Conservation (phyloP, 805 yeast genomes). For the Metschnikowia similis region DNA sequence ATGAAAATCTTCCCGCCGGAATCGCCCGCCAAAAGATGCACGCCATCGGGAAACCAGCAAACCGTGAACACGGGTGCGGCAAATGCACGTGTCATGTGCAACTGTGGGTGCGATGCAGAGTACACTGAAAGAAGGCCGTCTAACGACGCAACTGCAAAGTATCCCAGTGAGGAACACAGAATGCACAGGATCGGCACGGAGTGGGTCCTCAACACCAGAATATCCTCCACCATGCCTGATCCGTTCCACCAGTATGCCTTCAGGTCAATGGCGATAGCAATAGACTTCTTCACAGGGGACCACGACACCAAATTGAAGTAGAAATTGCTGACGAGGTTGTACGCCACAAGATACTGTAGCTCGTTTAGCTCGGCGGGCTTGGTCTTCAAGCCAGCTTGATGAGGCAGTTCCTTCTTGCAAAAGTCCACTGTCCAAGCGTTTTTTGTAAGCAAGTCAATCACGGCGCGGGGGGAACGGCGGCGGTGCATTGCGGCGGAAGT, state of each 20-base stretch:
- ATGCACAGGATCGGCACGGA: slow-evolving; percentile 46
- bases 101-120: slow-evolving; percentile 23
- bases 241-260: slow-evolving; percentile 63
- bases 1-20: slow-evolving; percentile 55
- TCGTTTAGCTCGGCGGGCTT: slow-evolving; percentile 10
- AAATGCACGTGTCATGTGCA: slow-evolving; percentile 24
- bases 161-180: slow-evolving; percentile 47
- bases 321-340: slow-evolving; percentile 65
- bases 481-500: neutral
- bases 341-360: slow-evolving; percentile 16
- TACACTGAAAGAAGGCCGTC: slow-evolving; percentile 49
- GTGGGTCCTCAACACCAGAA: slow-evolving; percentile 27
- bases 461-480: neutral
- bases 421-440: neutral
- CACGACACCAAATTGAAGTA: slow-evolving; percentile 74
- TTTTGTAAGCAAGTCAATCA: neutral
- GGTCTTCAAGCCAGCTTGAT: neutral
- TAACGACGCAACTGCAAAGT: slow-evolving; percentile 54
- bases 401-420: neutral
- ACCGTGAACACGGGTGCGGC: slow-evolving; percentile 45
- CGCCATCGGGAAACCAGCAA: slow-evolving; percentile 50
- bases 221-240: slow-evolving; percentile 37
- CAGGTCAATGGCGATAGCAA: slow-evolving; percentile 65
- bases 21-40: slow-evolving; percentile 57
- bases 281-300: slow-evolving; percentile 47